These are phyloP conservation scores for Chamaecrista fasciculata DNA, from an alignment of 306 rosid species.

Conservation along the genomic window DNA sequence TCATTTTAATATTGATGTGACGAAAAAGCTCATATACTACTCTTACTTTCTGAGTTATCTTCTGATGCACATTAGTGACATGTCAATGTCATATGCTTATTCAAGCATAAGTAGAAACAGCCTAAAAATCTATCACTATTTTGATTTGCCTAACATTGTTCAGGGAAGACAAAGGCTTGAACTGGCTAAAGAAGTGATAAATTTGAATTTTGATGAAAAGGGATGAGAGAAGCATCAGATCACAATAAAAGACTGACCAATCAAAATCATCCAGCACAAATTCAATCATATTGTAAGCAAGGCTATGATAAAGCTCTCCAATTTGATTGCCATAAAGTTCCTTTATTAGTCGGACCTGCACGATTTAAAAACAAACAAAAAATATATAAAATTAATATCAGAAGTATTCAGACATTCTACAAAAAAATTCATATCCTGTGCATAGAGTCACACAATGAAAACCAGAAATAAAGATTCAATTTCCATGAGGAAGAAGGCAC, in stretches of 20 bases:
- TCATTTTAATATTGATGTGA: background rate
- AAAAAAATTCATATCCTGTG: background rate
- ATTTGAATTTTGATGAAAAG: background rate
- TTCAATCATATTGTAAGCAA: conserved; percentile 73
- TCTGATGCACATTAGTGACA: background rate
- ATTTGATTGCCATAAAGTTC: conserved; percentile 94
- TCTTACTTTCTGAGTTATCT: background rate
- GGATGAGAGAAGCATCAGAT: background rate
- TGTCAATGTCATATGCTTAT: background rate
- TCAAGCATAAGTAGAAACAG: background rate
- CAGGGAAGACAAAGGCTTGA: background rate
- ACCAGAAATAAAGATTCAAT: background rate
- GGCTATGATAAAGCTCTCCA: conserved; percentile 74
- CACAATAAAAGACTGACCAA: conserved; percentile 53
- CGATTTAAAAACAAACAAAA: conserved; percentile 15
- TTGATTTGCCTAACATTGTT: background rate
- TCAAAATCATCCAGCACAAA: conserved; percentile 71
- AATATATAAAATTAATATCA: conserved; percentile 21
- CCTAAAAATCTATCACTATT: background rate
- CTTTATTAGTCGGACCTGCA: conserved; percentile 89
- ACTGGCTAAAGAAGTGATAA: background rate
- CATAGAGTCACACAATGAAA: background rate
- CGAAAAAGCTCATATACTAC: background rate
- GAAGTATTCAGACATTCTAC: conserved; percentile 1
- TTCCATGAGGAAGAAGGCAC: background rate